A percentile compares a stretch with the other conserved stretches of the same genome.
Evolutionary conservation across 1,284 basidiomycete genomes (phyloP).

Genomic region (Ustanciosporium gigantosporum): DNA sequence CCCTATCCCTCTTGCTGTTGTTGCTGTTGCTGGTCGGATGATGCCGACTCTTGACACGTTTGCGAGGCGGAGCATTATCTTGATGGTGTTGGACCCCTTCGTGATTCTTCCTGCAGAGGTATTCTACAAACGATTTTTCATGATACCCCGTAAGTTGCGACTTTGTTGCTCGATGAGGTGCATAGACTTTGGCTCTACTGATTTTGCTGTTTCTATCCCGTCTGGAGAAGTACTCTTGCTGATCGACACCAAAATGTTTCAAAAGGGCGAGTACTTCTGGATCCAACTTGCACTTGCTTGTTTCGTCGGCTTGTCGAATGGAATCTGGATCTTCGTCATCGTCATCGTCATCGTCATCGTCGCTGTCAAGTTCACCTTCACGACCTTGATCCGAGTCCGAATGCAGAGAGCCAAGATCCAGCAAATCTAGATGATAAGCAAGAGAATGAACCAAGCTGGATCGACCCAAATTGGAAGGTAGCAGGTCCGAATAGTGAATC

Average conservation of each 20-base stretch:
- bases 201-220: background rate
- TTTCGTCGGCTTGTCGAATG: background rate
- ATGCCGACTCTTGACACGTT: background rate
- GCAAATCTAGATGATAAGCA: slow-evolving; percentile 34
- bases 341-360: background rate
- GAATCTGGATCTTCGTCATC: background rate
- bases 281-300: too few species aligned
- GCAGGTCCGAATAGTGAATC: slow-evolving; percentile 68
- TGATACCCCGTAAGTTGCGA: slow-evolving; percentile 25
- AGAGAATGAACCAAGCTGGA: slow-evolving; percentile 79
- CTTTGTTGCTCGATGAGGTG: slow-evolving; percentile 4
- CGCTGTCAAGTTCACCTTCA: too few species aligned
- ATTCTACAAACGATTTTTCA: slow-evolving; percentile 9
- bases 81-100: too few species aligned
- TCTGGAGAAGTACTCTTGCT: background rate
- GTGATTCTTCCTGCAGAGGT: slow-evolving; percentile 6
- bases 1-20: too few species aligned
- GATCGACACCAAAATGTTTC: background rate
- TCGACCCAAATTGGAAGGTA: slow-evolving; percentile 82
- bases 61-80: background rate
- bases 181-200: slow-evolving; percentile 5
- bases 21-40: background rate
- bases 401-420: slow-evolving; percentile 14
- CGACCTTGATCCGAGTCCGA: too few species aligned
- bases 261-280: too few species aligned